These are phyloP conservation scores for Scheffersomyces titani DNA, from an alignment of 1,139 yeast species.

Conservation along the genomic window DNA sequence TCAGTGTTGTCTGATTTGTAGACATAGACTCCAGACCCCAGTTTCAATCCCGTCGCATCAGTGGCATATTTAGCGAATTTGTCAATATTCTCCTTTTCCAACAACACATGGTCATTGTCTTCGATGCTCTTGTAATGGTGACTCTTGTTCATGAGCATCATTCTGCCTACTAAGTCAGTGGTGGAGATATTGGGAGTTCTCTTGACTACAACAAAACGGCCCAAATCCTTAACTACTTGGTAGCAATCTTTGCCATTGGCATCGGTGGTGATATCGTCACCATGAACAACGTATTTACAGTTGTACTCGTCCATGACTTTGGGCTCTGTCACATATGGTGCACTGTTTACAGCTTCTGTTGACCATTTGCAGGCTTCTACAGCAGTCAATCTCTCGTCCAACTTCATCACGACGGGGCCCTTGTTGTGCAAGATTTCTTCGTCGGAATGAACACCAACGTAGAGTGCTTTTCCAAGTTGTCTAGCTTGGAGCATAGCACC, in stretches of 20 bases:
- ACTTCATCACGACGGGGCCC: constrained; percentile 91
- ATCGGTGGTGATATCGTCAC: constrained; percentile 96
- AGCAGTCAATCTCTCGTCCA: constrained; percentile 76
- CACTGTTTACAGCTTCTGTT: constrained; percentile 66
- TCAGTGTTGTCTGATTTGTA: constrained; percentile 21
- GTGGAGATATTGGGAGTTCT: constrained; percentile 94
- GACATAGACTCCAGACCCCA: constrained; percentile 64
- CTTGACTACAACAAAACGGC: constrained; percentile 85
- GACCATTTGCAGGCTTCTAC: constrained; percentile 93
- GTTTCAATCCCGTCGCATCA: constrained; percentile 59
- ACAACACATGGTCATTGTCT: constrained; percentile 26
- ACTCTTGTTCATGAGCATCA: constrained; percentile 60
- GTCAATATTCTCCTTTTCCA: constrained; percentile 33
- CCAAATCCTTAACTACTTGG: constrained; percentile 76
- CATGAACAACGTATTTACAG: constrained; percentile 91
- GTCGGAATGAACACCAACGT: constrained; percentile 90
- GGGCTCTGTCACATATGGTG: constrained; percentile 96
- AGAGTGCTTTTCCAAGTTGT: constrained; percentile 69
- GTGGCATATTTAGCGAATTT: constrained; percentile 62
- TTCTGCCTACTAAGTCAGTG: constrained; percentile 92
- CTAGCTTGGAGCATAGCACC: constrained; percentile 96
- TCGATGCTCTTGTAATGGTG: constrained; percentile 54
- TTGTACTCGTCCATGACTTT: constrained; percentile 69
- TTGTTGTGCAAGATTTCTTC: constrained; percentile 79
- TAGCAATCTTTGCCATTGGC: constrained; percentile 95